These are phyloP conservation scores for Sordariomycetes sp. DNA, from an alignment of 2,329 filamentous ascomycete species.

Conservation along the genomic window DNA sequence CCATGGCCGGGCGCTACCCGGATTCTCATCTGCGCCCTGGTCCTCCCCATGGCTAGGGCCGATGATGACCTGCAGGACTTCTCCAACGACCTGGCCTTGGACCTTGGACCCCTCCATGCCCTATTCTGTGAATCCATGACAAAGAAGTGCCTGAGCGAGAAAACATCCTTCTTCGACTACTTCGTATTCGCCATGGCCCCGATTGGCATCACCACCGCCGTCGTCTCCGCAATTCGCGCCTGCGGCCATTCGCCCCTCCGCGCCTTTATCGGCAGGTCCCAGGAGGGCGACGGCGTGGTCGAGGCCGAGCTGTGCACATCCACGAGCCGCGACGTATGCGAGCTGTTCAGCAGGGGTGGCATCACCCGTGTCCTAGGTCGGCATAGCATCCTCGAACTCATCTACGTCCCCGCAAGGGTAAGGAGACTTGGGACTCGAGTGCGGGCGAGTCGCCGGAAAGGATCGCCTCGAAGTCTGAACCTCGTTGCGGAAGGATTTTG, in stretches of 20 bases:
- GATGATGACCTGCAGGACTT: slow-evolving; percentile 11
- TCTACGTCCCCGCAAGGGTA: slow-evolving; percentile 7
- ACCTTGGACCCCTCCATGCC: slow-evolving; percentile 18
- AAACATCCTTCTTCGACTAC: slow-evolving; percentile 14
- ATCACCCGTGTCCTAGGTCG: slow-evolving; percentile 19
- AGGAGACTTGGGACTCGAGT: background rate
- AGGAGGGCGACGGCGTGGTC: slow-evolving; percentile 16
- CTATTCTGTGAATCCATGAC: slow-evolving; percentile 24
- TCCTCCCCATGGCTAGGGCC: background rate
- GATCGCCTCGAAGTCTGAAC: slow-evolving; percentile 4
- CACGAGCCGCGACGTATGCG: slow-evolving; percentile 22
- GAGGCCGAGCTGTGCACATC: slow-evolving; percentile 27
- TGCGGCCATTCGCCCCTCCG: slow-evolving; percentile 16
- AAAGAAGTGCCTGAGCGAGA: slow-evolving; percentile 23
- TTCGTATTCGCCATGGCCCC: slow-evolving; percentile 20
- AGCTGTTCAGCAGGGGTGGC: slow-evolving; percentile 18
- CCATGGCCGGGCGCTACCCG: background rate
- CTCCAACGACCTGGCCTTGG: slow-evolving; percentile 19
- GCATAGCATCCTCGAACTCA: slow-evolving; percentile 18
- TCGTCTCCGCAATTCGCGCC: slow-evolving; percentile 17
- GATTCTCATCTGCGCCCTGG: background rate
- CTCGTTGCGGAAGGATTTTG: slow-evolving; percentile 5
- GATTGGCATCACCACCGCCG: slow-evolving; percentile 23
- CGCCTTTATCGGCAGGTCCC: slow-evolving; percentile 23
- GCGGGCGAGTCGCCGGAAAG: background rate